Percentiles rank a stretch among this genome's conserved stretches.
These are phyloP conservation scores for Scleroderma bovista DNA, from an alignment of 768 basidiomycete genomes.

Conservation along the genomic window DNA sequence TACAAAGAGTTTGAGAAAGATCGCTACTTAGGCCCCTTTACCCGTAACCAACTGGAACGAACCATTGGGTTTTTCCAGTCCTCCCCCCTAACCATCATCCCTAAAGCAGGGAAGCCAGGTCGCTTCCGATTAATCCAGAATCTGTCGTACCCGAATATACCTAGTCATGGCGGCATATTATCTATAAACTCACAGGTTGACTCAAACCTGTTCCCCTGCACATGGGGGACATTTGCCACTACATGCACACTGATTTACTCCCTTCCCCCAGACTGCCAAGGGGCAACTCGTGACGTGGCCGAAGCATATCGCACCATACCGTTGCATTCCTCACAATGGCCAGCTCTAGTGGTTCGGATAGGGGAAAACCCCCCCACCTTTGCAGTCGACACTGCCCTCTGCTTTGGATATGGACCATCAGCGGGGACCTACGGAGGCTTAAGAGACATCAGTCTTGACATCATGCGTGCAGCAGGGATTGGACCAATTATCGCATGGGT, in stretches of 20 bases:
- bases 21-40: not conserved
- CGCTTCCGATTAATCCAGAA: not conserved
- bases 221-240: not conserved
- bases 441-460: conserved; percentile 15
- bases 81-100: not conserved
- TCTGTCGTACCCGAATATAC: not conserved
- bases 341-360: conserved; percentile 23
- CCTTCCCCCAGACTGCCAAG: not conserved
- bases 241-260: not conserved
- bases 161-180: too few species aligned
- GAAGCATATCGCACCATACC: conserved; percentile 23
- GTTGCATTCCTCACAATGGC: conserved; percentile 31
- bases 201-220: not conserved
- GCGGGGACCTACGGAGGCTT: conserved; percentile 23
- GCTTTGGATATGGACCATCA: conserved; percentile 19
- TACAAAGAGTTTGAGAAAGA: not conserved
- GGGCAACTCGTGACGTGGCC: not conserved
- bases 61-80: not conserved
- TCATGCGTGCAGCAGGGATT: conserved; percentile 7
- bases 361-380: conserved; percentile 1
- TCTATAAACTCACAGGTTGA: not conserved
- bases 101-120: not conserved
- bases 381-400: conserved; percentile 20
- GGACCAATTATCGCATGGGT: conserved; percentile 25
- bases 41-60: not conserved